Evolutionary conservation across 805 yeast species (phyloP).

Genomic region (Metschnikowia matae): DNA sequence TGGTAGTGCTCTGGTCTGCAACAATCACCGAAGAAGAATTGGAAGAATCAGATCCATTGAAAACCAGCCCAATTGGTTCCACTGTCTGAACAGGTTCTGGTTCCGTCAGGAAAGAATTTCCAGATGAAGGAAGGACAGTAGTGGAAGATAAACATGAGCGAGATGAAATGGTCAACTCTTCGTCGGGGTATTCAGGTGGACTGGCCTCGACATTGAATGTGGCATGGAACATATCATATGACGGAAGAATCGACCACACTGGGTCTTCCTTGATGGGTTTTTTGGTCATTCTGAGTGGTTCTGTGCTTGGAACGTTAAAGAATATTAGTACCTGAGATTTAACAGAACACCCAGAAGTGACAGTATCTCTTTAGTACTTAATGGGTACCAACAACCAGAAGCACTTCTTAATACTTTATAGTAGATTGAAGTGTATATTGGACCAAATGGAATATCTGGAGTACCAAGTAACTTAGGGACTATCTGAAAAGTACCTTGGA

Average conservation of each 20-base stretch:
- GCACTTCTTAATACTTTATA: no score
- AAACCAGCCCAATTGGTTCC: neutral
- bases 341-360: no score
- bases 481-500: no score
- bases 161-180: slow-evolving; percentile 5
- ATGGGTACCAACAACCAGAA: no score
- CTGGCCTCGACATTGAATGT: slow-evolving; percentile 12
- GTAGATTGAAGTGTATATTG: no score
- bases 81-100: neutral
- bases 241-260: slow-evolving; percentile 38
- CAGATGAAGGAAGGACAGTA: neutral
- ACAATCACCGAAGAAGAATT: slow-evolving; percentile 17
- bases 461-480: no score
- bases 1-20: slow-evolving; percentile 31
- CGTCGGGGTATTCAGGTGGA: slow-evolving; percentile 17
- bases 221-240: slow-evolving; percentile 32
- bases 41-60: neutral
- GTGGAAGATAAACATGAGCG: neutral
- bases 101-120: neutral
- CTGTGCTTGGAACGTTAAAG: no score
- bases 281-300: neutral
- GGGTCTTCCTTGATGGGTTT: slow-evolving; percentile 20
- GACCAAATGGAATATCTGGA: no score
- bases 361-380: no score
- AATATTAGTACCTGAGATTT: no score